Percentiles rank a stretch among this genome's conserved stretches.
Evolutionary conservation across 2,329 filamentous ascomycete genomes (phyloP).

Genomic region (Verticillium klebahnii): DNA sequence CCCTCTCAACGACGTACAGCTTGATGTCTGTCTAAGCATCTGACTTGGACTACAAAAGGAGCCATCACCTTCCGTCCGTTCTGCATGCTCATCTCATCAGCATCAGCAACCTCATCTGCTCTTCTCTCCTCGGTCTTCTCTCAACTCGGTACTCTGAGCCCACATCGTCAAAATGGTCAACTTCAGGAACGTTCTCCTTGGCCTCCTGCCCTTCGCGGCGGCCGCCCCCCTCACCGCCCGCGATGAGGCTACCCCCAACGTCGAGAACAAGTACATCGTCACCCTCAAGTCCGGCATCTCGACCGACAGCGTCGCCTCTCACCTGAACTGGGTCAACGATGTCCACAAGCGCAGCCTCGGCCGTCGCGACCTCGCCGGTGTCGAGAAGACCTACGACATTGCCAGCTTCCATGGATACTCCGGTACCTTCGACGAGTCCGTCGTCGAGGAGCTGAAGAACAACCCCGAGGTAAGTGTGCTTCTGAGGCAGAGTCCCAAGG

Average conservation of each 20-base stretch:
- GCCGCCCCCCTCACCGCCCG: neutral
- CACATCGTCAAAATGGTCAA: neutral
- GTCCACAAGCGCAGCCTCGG: slow-evolving; percentile 26
- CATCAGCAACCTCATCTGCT: neutral
- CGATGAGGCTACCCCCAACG: neutral
- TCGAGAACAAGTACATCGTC: slow-evolving; percentile 35
- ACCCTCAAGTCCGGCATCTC: slow-evolving; percentile 33
- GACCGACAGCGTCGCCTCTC: slow-evolving; percentile 20
- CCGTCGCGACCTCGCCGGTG: slow-evolving; percentile 27
- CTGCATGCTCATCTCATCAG: neutral
- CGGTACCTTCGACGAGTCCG: slow-evolving; percentile 33
- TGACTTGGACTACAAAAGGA: neutral
- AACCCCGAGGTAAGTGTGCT: slow-evolving; percentile 31
- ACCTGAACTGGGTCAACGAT: slow-evolving; percentile 21
- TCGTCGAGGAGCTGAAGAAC: slow-evolving; percentile 32
- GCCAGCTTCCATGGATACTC: slow-evolving; percentile 35
- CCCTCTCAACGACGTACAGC: neutral
- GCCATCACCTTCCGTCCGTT: neutral
- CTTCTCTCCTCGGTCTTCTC: neutral
- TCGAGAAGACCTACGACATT: slow-evolving; percentile 15
- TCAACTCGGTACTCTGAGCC: neutral
- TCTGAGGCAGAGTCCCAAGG: neutral
- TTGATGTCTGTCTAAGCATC: neutral
- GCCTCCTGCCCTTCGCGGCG: neutral
- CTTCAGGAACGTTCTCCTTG: slow-evolving; percentile 2